Base-by-base conservation (phyloP, 495 filamentous ascomycete species). In the Talaromyces liani region DNA sequence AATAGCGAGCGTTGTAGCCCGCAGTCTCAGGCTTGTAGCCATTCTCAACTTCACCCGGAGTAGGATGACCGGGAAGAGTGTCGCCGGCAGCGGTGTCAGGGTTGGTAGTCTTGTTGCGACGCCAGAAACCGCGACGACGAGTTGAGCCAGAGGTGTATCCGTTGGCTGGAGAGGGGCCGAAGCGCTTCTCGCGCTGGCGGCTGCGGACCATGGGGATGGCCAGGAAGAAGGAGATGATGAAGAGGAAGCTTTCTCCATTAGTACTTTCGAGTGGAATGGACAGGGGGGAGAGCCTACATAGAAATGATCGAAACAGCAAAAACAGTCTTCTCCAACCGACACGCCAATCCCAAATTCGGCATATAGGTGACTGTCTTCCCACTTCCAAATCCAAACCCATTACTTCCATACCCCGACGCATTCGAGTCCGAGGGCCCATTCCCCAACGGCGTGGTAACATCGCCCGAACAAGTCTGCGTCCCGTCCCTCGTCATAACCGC, bases 261-360 rank as follows among this genome's bases (percentile, higher is more conserved):
- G 60, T 61, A 18, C 25, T 27, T 27, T 27, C 25, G 25, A 4
- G 41, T 34, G 36, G 27, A 29, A 14, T 6, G 6, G 24, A 33
- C 0, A n/a, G 9, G 29, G 39, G 33, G 7, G 54, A 22, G n/a
- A 18, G 83, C 89, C 86, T 79, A 93, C 91, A 89, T 81, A 69
- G 81, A 87, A 62, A 90, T 82, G 64, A 96, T 87, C 0, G 90
- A 79, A n/a, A 92, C 88, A 2, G 88, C 88, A 66, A 97, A 87
- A 18, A 75, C 80, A 16, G 86, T 90, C 61, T 84, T 89, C 73
- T 94, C 79, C 67, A 95, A 74, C 63, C 80, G 77, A 75, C 92
- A 96, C 6, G 86, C 83, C 62, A 80, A 78, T 22, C 76, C 73
- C 65, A 86, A 80, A 59, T 69, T 82, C 2, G 82, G 83, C 4